Evolutionary conservation across 495 filamentous ascomycete genomes (phyloP), one percentile per base, ranked within the genome.

Genomic region (Annulohypoxylon bovei): DNA sequence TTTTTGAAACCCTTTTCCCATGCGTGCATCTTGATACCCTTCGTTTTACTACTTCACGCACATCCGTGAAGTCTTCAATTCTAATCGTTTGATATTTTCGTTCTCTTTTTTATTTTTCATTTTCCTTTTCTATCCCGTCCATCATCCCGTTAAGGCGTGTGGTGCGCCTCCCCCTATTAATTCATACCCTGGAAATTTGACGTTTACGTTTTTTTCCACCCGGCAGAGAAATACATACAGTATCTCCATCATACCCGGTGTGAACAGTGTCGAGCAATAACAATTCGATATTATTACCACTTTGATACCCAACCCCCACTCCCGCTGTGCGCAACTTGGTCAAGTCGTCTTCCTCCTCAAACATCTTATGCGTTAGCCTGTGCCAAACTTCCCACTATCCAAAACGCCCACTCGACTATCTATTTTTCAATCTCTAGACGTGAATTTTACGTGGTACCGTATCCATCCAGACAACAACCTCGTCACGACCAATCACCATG

Each of bases 401-500:
- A 56, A 60, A 62, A 59, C 53, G 22, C 20, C 58, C 25, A 60
- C 57, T 65, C 55, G 58, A 27, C 22, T 62, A 27, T 63, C 37
- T 62, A 27, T 42, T 16, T 35, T 57, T 42, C 33, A 35, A 56
- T 44, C 23, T 60, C 47, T 53, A 37, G 60, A 58, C 49, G 52
- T 65, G 6, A 46, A 12, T 40, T 27, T 53, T 67, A 39, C 68
- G 37, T 47, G 37, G 40, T 52, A 30, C 22, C 20, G 50, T 54
- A 57, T n/a, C 49, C 53, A 42, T 60, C 33, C 56, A 60, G 23
- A 63, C 46, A 33, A 37, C 44, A 6, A 39, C 53, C 18, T 60
- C 58, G 35, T 49, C 12, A 63, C 54, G 62, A 52, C 61, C 70
- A 71, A 67, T 75, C 60, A 81, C 68, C 20, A 88, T 88, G 86